Percentiles rank a stretch among this genome's conserved stretches.
These are phyloP conservation scores for Microascus cirrosus DNA, from an alignment of 2,329 filamentous ascomycete genomes.

Conservation along the genomic window DNA sequence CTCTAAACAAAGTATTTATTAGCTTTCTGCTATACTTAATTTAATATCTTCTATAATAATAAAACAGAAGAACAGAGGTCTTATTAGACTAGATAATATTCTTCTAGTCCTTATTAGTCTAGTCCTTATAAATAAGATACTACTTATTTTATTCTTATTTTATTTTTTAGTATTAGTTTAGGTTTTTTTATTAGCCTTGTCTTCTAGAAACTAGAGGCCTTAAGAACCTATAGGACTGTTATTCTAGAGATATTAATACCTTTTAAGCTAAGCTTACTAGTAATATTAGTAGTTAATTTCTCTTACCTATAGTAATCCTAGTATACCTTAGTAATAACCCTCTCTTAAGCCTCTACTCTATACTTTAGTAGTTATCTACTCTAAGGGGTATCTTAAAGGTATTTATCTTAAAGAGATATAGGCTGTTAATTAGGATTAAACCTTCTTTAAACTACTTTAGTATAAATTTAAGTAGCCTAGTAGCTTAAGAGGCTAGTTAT, in stretches of 20 bases:
- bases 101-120: conserved; percentile 11
- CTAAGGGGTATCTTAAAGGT: neutral
- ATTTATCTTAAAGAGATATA: neutral
- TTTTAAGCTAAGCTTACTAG: conserved; percentile 5
- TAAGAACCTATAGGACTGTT: conserved; percentile 6
- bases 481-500: neutral
- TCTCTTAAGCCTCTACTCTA: neutral
- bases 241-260: conserved; percentile 3
- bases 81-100: conserved; percentile 11
- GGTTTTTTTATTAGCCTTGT: no score
- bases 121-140: conserved; percentile 1
- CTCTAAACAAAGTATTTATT: conserved; percentile 7
- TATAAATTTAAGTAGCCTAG: neutral
- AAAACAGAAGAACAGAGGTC: conserved; percentile 10
- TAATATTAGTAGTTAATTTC: conserved; percentile 7
- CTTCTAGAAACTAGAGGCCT: neutral
- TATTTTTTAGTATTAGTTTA: no score
- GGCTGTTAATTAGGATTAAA: conserved; percentile 5
- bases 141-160: no score
- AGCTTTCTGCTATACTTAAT: conserved; percentile 4
- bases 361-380: neutral
- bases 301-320: conserved; percentile 6
- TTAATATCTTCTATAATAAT: conserved; percentile 7
- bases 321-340: conserved; percentile 2
- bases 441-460: neutral